Conservation (phyloP, 2,329 filamentous ascomycete genomes). For the Pseudogymnoascus sp. region DNA sequence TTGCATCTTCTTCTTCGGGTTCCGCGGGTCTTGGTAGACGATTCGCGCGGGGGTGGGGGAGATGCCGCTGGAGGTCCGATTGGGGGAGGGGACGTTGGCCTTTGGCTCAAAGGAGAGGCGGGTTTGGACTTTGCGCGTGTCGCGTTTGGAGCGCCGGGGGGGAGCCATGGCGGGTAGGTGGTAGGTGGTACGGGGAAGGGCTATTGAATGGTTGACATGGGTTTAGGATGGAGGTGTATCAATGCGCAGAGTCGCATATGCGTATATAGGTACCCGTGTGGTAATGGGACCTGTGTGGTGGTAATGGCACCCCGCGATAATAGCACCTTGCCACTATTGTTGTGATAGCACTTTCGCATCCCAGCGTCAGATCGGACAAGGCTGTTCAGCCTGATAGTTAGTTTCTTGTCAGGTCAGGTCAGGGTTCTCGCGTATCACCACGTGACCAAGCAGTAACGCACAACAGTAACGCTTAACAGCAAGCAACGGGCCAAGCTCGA, state of each 20-base stretch:
- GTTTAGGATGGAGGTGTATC: neutral
- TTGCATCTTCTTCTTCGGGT: neutral
- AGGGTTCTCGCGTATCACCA: neutral
- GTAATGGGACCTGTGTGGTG: neutral
- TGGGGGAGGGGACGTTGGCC: neutral
- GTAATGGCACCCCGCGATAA: too few species aligned
- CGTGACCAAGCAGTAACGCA: neutral
- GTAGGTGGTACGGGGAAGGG: neutral
- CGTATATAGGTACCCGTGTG: neutral
- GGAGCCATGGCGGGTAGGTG: neutral
- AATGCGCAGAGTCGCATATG: neutral
- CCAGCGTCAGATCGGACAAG: neutral
- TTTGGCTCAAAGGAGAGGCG: neutral
- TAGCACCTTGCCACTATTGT: neutral
- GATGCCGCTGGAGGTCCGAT: neutral
- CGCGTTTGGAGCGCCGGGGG: neutral
- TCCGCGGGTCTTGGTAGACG: neutral
- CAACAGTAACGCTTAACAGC: neutral
- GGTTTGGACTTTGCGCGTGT: neutral
- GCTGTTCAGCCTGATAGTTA: neutral
- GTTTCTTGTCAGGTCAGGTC: neutral
- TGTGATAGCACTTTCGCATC: neutral
- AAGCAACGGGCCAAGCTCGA: too few species aligned
- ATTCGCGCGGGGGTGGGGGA: neutral
- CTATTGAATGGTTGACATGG: neutral